Evolutionary conservation across 2,329 filamentous ascomycete genomes (phyloP), one percentile per base, ranked within the genome.

Genomic region (Fusarium austroafricanum): DNA sequence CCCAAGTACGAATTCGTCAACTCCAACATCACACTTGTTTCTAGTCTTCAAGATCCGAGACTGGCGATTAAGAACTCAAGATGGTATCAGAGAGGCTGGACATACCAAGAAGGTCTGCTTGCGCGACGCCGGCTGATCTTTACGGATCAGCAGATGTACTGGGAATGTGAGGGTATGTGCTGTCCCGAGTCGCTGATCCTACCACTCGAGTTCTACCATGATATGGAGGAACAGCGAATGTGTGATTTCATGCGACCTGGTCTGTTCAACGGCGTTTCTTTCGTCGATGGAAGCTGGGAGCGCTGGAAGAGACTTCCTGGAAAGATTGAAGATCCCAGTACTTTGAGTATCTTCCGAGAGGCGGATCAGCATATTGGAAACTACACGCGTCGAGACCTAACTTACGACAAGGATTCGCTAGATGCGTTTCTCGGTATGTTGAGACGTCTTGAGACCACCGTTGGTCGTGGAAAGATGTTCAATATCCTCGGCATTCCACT

Each of bases 71-170:
- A 72, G 61, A 64, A 69, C 4, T 79, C 78, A 1, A 69, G 64
- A 4, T 81, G 79, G 79, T 76, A 73, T 14, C 73, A 75, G 1
- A 71, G 79, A 20, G 79, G 76, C 10, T 81, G 79, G 79, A 81
- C 79, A 0, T 81, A 79, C 26, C 79, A 81, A 52, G 79, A 81
- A 61, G 78, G 75, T 3, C 65, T 80, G 0, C 68, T 80, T 6
- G 76, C 79, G 12, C 69, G 76, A 11, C 75, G 79, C 14, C 73
- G 79, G 4, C 75, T 81, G 10, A 72, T 80, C 38, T 81, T 81
- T 33, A 80, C 79, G 7, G 73, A 77, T n/a, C 71, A 77, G 33
- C 77, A 81, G 55, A 77, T 79, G 72, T 80, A 79, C 53, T 81
- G 78, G 73, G 77, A 81, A 38, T 81, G 79, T 38, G 77, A 71